These are phyloP conservation scores for Clavispora santaluciae DNA, from an alignment of 805 yeast genomes.

Conservation along the genomic window DNA sequence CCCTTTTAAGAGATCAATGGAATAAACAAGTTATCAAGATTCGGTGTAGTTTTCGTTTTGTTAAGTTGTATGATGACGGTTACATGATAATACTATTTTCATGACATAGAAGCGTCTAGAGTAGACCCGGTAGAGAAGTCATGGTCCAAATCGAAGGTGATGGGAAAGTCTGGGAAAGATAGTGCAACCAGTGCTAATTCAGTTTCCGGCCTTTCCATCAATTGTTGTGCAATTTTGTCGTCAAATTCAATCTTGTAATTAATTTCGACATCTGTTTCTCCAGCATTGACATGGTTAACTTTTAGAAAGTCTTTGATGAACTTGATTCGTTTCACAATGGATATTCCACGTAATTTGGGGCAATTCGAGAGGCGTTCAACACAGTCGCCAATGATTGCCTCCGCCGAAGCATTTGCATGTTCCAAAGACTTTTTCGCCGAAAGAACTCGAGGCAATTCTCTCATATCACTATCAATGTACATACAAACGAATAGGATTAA, in stretches of 20 bases:
- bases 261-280: background rate
- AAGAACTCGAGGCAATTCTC: constrained; percentile 14
- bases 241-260: constrained; percentile 8
- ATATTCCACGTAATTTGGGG: constrained; percentile 1
- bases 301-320: background rate
- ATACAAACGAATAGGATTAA: constrained; percentile 20
- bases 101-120: too few relatives aligned
- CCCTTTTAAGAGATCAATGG: constrained; percentile 1
- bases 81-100: too few relatives aligned
- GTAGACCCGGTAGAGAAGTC: background rate
- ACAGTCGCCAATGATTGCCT: constrained; percentile 14
- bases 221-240: constrained; percentile 4
- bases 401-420: constrained; percentile 15
- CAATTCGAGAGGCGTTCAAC: constrained; percentile 19
- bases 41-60: background rate
- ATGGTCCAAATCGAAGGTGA: background rate
- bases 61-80: too few relatives aligned
- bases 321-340: background rate
- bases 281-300: background rate
- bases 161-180: background rate
- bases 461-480: constrained; percentile 13
- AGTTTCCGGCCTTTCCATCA: constrained; percentile 4
- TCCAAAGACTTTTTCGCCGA: constrained; percentile 18
- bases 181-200: background rate
- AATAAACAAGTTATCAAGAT: background rate